Evolutionary conservation across 352 stramenopile genomes (phyloP), one percentile per base, ranked within the genome.

Genomic region (Pythium rhizo-oryzae): DNA sequence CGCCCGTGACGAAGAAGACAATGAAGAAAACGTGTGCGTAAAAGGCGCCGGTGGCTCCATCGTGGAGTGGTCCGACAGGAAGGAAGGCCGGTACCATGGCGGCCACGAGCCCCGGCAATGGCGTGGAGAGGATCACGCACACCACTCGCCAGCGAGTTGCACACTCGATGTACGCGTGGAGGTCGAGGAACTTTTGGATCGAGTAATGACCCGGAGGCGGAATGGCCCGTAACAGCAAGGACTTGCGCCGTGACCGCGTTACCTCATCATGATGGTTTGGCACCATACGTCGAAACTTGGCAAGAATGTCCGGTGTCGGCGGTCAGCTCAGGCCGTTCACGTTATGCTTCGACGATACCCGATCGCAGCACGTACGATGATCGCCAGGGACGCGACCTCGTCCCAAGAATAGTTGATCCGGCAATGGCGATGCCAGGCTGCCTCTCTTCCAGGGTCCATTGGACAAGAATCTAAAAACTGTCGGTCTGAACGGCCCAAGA

Each of bases 161-260:
- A 8, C 8, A 47, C 2, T n/a, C 18, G 16, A 53, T 41, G 58
- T 70, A 74, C 8, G 19, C 12, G 23, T 74, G 43, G 23, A 74
- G 50, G 7, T 53, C 67, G 41, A 74, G 46, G 51, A 71, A 71
- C 30, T 71, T 71, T 9, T 41, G 24, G 41, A 58, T 23, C 24
- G 65, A 71, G 46, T 71, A 71, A 16, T 46, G 49, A 18, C 50
- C 43, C 33, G 35, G 18, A 6, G 35, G 46, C 37, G 28, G 49
- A 3, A 56, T 9, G 44, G 56, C 56, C 24, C 24, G 43, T 24
- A 65, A 21, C 47, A 59, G 13, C 25, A 57, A 7, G n/a, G 49
- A 52, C 33, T 19, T 30, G 35, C 37, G 55, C 13, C 25, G 18
- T 7, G 55, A 51, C 16, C 18, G 55, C 13, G 30, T 6, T 19